These are phyloP conservation scores for Sutorius eximius DNA, from an alignment of 1,284 basidiomycete genomes.

Conservation along the genomic window DNA sequence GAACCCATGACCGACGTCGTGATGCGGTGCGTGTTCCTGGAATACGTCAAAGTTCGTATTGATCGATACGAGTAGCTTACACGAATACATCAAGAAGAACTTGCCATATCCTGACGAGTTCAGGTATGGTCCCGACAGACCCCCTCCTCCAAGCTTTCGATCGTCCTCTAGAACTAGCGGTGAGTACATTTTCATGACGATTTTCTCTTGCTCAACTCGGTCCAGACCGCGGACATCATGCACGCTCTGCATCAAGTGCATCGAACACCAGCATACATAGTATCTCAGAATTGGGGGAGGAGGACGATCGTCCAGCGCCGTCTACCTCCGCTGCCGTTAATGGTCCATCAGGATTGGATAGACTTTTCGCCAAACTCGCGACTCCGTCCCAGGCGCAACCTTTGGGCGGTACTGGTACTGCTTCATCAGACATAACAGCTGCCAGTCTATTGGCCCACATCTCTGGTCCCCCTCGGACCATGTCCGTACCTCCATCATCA, in stretches of 20 bases:
- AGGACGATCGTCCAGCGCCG: slow-evolving; percentile 16
- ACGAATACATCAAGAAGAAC: slow-evolving; percentile 62
- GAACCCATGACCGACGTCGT: slow-evolving; percentile 70
- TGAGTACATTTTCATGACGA: slow-evolving; percentile 8
- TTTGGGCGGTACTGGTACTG: slow-evolving; percentile 11
- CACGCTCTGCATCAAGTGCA: slow-evolving; percentile 33
- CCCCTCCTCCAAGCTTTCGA: slow-evolving; percentile 45
- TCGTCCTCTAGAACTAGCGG: slow-evolving; percentile 34
- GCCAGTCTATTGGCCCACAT: slow-evolving; percentile 29
- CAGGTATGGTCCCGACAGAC: slow-evolving; percentile 62
- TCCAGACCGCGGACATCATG: slow-evolving; percentile 27
- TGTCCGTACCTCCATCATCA: slow-evolving; percentile 33
- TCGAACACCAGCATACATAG: slow-evolving; percentile 37
- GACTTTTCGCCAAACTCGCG: slow-evolving; percentile 57
- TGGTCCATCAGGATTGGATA: slow-evolving; percentile 55
- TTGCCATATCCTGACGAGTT: slow-evolving; percentile 67
- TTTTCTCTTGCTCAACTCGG: slow-evolving; percentile 13
- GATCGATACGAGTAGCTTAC: slow-evolving; percentile 45
- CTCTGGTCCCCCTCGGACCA: slow-evolving; percentile 27
- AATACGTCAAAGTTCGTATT: not conserved
- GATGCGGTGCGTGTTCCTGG: slow-evolving; percentile 47
- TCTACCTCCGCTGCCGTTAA: slow-evolving; percentile 16
- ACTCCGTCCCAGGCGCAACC: slow-evolving; percentile 19
- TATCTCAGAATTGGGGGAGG: slow-evolving; percentile 35
- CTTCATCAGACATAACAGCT: slow-evolving; percentile 29